Percentiles rank a stretch among this genome's conserved stretches.
Evolutionary conservation across 257 asterid species (phyloP).

Genomic region (Nicotiana benthamiana): DNA sequence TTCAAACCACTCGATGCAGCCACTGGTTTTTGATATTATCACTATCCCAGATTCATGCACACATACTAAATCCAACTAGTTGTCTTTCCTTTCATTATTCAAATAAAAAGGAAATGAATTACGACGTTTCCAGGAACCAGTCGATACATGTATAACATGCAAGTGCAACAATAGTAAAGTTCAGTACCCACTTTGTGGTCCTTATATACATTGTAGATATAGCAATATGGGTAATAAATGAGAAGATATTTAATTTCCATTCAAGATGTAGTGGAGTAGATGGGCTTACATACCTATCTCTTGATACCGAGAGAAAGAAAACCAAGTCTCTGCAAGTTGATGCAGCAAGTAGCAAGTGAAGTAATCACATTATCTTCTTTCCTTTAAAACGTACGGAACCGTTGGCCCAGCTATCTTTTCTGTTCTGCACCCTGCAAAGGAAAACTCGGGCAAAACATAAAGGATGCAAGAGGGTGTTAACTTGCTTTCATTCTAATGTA

Average conservation of each 20-base stretch:
- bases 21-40: not conserved
- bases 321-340: not conserved
- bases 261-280: not conserved
- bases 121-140: not conserved
- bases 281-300: not conserved
- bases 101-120: not conserved
- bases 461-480: not conserved
- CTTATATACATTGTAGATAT: not conserved
- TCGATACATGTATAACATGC: not conserved
- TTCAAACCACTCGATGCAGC: not conserved
- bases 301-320: not conserved
- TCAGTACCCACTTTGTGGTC: slow-evolving; percentile 2
- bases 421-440: not conserved
- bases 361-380: not conserved
- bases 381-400: not conserved
- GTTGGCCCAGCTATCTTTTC: not conserved
- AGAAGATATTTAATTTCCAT: not conserved
- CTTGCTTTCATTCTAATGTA: not conserved
- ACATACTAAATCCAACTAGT: not conserved
- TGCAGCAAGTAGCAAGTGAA: not conserved
- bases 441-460: not conserved
- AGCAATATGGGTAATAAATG: not conserved
- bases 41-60: not conserved
- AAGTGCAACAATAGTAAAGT: not conserved
- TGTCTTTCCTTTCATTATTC: not conserved